Evolutionary conservation across 139 green algal species (phyloP), one percentile per base, ranked within the genome.

Genomic region (Bryopsis sp.): DNA sequence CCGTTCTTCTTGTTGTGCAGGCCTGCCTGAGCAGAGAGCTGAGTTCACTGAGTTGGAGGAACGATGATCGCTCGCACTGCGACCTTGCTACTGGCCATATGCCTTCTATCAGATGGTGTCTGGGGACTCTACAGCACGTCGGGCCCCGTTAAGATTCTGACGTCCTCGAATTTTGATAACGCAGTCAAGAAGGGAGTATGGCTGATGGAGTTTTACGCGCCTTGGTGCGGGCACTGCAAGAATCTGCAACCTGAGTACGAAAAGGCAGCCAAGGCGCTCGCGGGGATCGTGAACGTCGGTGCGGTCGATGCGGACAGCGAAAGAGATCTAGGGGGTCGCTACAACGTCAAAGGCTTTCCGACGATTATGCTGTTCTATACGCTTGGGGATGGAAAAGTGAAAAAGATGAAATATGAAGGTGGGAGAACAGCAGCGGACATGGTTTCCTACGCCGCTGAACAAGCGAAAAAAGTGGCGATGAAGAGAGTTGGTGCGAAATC

Each of bases 341-440:
- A 89, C 66, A 76, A 74, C 43, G 61, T 96, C 26, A 67, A 85
- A 48, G 88, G 89, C 50, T 84, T 93, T 65, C 85, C 85, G n/a
- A 91, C 86, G 31, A 91, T 91, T 77, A 92, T 92, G 64, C 71
- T 90, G 19, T 36, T 91, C 28, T 81, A 86, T 60, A 31, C 33
- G 7, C 67, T 82, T 19, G 58, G 78, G 28, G 64, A 70, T 0
- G 81, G 78, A 37, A 78, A 79, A 37, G 67, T 92, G 61, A 83
- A 85, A 48, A 59, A 77, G 5, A 50, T 61, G 0, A 86, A 95
- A 11, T 95, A 91, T 73, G 78, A 78, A 35, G 87, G 85, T 62
- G 76, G 71, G n/a, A 76, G 89, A 48, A 78, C 74, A 2, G 88
- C 91, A 8, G 83, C 88, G 50, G 88, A 89, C n/a, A 79, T 97